These are phyloP conservation scores for Arabidopsis hybrid DNA, from an alignment of 441 rosid species.

Conservation along the genomic window DNA sequence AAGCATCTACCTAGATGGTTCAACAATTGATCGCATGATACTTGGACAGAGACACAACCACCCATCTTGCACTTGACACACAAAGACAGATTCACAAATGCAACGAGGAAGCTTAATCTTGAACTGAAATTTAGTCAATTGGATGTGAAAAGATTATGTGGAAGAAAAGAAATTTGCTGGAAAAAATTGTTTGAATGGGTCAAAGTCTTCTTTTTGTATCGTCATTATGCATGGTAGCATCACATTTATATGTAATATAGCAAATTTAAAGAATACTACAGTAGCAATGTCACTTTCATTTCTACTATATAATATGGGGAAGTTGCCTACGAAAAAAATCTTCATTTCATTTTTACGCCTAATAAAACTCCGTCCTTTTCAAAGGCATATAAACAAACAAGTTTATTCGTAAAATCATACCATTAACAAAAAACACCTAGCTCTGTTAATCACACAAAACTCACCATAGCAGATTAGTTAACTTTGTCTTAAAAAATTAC, in stretches of 20 bases:
- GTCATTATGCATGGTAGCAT: slow-evolving; percentile 16
- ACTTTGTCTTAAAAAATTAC: neutral
- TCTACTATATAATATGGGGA: neutral
- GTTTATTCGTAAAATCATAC: neutral
- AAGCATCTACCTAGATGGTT: slow-evolving; percentile 16
- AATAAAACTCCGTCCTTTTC: neutral
- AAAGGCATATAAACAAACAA: neutral
- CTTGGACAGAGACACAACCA: slow-evolving; percentile 22
- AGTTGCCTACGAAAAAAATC: neutral
- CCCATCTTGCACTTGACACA: slow-evolving; percentile 11
- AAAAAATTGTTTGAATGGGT: slow-evolving; percentile 3
- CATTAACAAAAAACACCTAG: neutral
- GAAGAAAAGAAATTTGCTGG: slow-evolving; percentile 6
- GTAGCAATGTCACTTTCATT: slow-evolving; percentile 15
- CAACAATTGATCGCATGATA: slow-evolving; percentile 14
- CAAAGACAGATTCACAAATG: neutral
- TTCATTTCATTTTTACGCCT: neutral
- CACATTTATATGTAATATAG: neutral
- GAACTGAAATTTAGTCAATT: neutral
- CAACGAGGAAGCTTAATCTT: slow-evolving; percentile 8
- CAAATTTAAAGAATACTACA: slow-evolving; percentile 5
- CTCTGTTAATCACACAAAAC: neutral
- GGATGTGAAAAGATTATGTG: neutral
- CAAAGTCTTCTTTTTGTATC: slow-evolving; percentile 10
- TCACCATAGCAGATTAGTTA: neutral